Base-by-base conservation (phyloP, 257 asterid species). In the Salvia hispanica region DNA sequence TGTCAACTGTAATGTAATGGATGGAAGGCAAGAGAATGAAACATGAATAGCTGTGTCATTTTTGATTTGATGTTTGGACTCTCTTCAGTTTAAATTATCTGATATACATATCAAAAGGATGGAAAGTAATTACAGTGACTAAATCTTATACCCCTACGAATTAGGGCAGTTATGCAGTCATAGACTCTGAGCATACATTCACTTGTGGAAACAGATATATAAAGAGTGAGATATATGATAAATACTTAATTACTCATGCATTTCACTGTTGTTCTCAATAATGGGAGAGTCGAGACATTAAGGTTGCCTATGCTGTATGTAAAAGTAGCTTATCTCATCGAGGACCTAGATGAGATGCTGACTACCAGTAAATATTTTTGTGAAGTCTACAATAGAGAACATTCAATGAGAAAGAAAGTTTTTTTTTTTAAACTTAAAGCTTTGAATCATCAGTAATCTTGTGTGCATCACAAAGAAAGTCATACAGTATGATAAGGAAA, bases 341-440 rank as follows among this genome's bases (percentile, higher is more conserved):
- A 58, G 40, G 56, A 40, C 62, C 51, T 14, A 25, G 34, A 21
- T 50, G 44, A 34, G 40, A 48, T n/a, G 9, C 36, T 58, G 54
- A 47, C 42, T 58, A 28, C 59, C 4, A 47, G 45, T 48, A 39
- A n/a, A 14, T 58, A 7, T n/a, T 42, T 28, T 28, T 58, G 14
- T 66, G 25, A 59, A 73, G 51, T 14, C 42, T 73, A 66, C 43
- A 51, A n/a, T 1, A 25, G 67, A 61, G 31, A 58, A 66, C 10
- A 13, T 53, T 13, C 18, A 47, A 21, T 9, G 46, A 42, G 57
- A 53, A 57, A 40, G 10, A n/a, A 46, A 31, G 5, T 48, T 6
- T 9, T 15, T 40, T 43, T 21, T 4, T 25, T 40, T 31, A 62
- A 62, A 43, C 50, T 34, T 21, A 48, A 37, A 40, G 44, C 43